These are phyloP conservation scores for Hansenula lynferdii DNA, from an alignment of 1,139 yeast genomes.

Conservation along the genomic window DNA sequence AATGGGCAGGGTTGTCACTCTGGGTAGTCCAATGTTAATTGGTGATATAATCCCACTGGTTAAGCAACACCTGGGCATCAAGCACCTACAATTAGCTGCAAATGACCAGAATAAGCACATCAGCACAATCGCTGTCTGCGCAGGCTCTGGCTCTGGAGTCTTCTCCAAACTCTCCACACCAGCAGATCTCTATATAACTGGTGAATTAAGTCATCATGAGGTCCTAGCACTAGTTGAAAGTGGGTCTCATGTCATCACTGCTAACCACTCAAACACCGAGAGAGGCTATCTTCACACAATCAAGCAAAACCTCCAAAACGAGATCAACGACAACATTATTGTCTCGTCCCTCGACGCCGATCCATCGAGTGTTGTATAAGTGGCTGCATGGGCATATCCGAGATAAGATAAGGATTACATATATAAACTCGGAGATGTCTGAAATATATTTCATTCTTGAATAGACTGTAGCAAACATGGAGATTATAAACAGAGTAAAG, in stretches of 20 bases:
- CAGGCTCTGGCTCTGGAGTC: slow-evolving; percentile 88
- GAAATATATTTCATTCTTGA: too few species aligned
- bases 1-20: slow-evolving; percentile 70
- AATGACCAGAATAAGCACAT: slow-evolving; percentile 33
- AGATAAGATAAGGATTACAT: not conserved
- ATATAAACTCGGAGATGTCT: too few species aligned
- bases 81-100: slow-evolving; percentile 62
- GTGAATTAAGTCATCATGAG: slow-evolving; percentile 94
- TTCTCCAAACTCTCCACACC: slow-evolving; percentile 25
- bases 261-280: slow-evolving; percentile 92
- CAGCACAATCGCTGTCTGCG: slow-evolving; percentile 73
- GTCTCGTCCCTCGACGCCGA: slow-evolving; percentile 53
- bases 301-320: slow-evolving; percentile 41
- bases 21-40: slow-evolving; percentile 41
- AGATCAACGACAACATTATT: slow-evolving; percentile 26
- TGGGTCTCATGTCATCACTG: slow-evolving; percentile 70
- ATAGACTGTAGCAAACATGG: too few species aligned
- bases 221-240: slow-evolving; percentile 63
- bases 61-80: slow-evolving; percentile 49
- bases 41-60: slow-evolving; percentile 43
- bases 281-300: slow-evolving; percentile 66
- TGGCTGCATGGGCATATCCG: not conserved
- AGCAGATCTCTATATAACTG: slow-evolving; percentile 83
- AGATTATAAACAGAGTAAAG: not conserved
- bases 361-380: slow-evolving; percentile 31